A percentile compares a stretch with the other conserved stretches of the same genome.
Evolutionary conservation across 2,329 filamentous ascomycete genomes (phyloP).

Genomic region (Epicoccum nigrum): DNA sequence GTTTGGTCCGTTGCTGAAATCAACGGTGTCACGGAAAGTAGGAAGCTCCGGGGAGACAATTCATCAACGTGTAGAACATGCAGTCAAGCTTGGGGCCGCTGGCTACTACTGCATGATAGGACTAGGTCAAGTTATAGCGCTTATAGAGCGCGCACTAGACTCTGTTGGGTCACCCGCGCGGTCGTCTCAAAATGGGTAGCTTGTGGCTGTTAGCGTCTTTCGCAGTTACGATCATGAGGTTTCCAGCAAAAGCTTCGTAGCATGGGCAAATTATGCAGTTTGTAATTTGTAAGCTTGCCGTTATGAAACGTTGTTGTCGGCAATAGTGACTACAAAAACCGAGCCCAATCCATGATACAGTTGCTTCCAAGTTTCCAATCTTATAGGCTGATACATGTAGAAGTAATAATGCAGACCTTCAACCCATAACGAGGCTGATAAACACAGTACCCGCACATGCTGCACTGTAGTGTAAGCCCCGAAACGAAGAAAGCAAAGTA

Average conservation of each 20-base stretch:
- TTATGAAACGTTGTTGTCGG: too few species aligned
- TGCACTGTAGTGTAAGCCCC: not conserved
- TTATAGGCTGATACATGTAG: too few species aligned
- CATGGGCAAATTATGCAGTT: too few species aligned
- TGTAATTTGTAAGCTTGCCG: too few species aligned
- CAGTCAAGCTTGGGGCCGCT: not conserved
- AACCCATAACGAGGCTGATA: not conserved
- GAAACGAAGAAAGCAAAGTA: too few species aligned
- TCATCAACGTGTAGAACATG: not conserved
- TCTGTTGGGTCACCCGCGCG: slow-evolving; percentile 7
- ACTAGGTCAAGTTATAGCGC: not conserved
- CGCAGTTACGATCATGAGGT: not conserved
- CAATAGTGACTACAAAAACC: too few species aligned
- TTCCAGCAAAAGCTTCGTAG: too few species aligned
- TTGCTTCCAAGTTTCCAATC: too few species aligned
- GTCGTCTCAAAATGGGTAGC: not conserved
- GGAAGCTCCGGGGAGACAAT: not conserved
- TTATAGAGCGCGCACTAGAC: slow-evolving; percentile 2
- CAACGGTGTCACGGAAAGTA: not conserved
- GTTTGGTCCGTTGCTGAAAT: not conserved
- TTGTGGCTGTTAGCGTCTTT: too few species aligned
- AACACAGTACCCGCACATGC: not conserved
- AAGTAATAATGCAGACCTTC: not conserved
- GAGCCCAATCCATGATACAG: too few species aligned
- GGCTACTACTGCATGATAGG: not conserved